Evolutionary conservation across 1,284 basidiomycete species (phyloP).

Genomic region (Pholiota adiposa): DNA sequence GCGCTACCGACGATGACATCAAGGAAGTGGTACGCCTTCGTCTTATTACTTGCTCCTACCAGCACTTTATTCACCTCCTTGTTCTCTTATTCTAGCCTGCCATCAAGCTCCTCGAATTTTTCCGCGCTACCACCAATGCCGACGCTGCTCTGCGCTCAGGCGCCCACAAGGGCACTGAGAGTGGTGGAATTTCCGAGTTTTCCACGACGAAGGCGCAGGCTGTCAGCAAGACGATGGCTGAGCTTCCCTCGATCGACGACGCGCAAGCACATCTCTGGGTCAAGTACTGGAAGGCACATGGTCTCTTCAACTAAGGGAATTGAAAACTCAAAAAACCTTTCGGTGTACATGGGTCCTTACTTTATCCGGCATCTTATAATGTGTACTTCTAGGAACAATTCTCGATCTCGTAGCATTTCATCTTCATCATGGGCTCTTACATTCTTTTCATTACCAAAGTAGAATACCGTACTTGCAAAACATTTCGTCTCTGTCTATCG

Average conservation of each 20-base stretch:
- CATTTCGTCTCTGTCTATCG: too few species aligned
- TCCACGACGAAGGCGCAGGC: slow-evolving; percentile 26
- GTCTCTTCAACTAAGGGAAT: slow-evolving; percentile 14
- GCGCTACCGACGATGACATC: slow-evolving; percentile 23
- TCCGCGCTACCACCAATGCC: slow-evolving; percentile 23
- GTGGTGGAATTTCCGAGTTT: slow-evolving; percentile 26
- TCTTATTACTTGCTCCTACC: neutral
- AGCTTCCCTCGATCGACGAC: slow-evolving; percentile 20
- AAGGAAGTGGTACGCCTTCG: slow-evolving; percentile 28
- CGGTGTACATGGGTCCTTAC: too few species aligned
- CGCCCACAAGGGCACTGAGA: slow-evolving; percentile 19
- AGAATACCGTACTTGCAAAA: too few species aligned
- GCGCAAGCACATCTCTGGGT: slow-evolving; percentile 30
- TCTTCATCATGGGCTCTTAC: too few species aligned
- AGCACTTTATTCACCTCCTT: neutral
- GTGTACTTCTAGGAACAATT: too few species aligned
- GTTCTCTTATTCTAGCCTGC: slow-evolving; percentile 30
- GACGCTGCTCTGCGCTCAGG: slow-evolving; percentile 12
- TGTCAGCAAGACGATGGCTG: slow-evolving; percentile 28
- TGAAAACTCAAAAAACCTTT: neutral
- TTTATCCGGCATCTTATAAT: too few species aligned
- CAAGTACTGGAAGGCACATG: slow-evolving; percentile 29
- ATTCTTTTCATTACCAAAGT: too few species aligned
- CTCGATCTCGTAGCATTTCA: too few species aligned
- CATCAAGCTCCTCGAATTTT: slow-evolving; percentile 39